These are phyloP conservation scores for Botryotinia calthae DNA, from an alignment of 2,329 filamentous ascomycete genomes.

Conservation along the genomic window DNA sequence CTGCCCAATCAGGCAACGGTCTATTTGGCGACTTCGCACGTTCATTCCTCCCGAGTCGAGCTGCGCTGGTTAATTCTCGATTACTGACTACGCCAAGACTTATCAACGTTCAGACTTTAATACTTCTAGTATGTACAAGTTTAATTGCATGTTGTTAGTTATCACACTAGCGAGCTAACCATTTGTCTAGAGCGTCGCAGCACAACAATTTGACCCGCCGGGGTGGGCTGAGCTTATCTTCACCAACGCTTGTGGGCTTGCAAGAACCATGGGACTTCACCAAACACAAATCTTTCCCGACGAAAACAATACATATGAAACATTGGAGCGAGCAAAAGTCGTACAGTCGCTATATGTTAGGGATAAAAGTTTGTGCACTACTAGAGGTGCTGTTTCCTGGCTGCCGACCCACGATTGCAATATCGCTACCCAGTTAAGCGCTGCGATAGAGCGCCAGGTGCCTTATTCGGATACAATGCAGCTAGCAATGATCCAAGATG, in stretches of 20 bases:
- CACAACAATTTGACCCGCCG: slow-evolving; percentile 20
- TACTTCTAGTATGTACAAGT: slow-evolving; percentile 17
- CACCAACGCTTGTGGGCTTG: slow-evolving; percentile 19
- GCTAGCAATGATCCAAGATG: slow-evolving; percentile 4
- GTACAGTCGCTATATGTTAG: slow-evolving; percentile 10
- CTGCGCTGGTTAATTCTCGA: slow-evolving; percentile 21
- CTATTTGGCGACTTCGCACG: slow-evolving; percentile 21
- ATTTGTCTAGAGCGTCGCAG: slow-evolving; percentile 16
- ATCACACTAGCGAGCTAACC: not conserved
- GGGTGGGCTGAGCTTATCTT: slow-evolving; percentile 20
- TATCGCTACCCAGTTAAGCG: not conserved
- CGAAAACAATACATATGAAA: slow-evolving; percentile 6
- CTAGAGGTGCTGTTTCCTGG: slow-evolving; percentile 19
- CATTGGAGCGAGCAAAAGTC: slow-evolving; percentile 19
- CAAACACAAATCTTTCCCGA: slow-evolving; percentile 16
- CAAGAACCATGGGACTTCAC: slow-evolving; percentile 17
- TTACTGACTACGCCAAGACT: slow-evolving; percentile 19
- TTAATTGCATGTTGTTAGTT: not conserved
- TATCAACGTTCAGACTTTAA: slow-evolving; percentile 20
- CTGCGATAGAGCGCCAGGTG: not conserved
- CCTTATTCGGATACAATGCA: not conserved
- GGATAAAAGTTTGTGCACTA: slow-evolving; percentile 20
- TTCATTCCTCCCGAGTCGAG: slow-evolving; percentile 19
- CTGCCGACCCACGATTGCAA: slow-evolving; percentile 16
- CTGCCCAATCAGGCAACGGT: slow-evolving; percentile 1